A percentile compares a stretch with the other conserved stretches of the same genome.
Conservation (phyloP, 164 flowering plant genomes). For the Berberis thunbergii region DNA sequence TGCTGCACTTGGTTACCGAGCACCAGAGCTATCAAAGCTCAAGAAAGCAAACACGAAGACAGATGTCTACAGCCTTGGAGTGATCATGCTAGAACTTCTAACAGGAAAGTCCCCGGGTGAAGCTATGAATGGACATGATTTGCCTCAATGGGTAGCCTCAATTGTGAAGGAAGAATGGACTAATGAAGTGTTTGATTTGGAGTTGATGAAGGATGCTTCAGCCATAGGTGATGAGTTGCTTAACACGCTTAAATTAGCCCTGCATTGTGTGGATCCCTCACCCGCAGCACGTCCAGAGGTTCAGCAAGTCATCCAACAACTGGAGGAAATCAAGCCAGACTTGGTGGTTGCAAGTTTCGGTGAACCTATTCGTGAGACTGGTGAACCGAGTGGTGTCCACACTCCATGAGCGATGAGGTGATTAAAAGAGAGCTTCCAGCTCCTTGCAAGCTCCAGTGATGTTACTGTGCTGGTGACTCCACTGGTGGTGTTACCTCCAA, state of each 20-base stretch:
- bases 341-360: too few relatives aligned
- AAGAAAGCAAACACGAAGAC: conserved; percentile 70
- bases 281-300: conserved; percentile 74
- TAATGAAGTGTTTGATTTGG: conserved; percentile 90
- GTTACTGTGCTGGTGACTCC: conserved; percentile 1
- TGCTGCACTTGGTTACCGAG: conserved; percentile 73
- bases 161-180: conserved; percentile 98
- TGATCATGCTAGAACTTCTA: conserved; percentile 76
- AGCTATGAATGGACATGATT: conserved; percentile 56
- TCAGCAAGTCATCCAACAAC: conserved; percentile 58
- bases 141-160: conserved; percentile 98
- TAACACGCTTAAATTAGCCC: conserved; percentile 69
- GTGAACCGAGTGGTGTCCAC: too few relatives aligned
- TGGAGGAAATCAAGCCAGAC: conserved; percentile 69
- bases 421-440: conserved; percentile 4
- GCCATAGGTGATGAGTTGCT: conserved; percentile 68
- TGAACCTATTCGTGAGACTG: too few relatives aligned
- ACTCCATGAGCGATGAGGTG: too few relatives aligned
- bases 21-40: conserved; percentile 81
- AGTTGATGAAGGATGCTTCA: conserved; percentile 63
- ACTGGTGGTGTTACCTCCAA: neutral
- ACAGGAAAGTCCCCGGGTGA: conserved; percentile 94
- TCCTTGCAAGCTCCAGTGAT: conserved; percentile 21
- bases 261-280: conserved; percentile 86
- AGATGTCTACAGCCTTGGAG: conserved; percentile 94